Percentiles rank a stretch among this genome's conserved stretches.
phyloP scores from a whole-genome alignment of 2,329 filamentous ascomycete genomes.

The Fusarium illudens region DNA sequence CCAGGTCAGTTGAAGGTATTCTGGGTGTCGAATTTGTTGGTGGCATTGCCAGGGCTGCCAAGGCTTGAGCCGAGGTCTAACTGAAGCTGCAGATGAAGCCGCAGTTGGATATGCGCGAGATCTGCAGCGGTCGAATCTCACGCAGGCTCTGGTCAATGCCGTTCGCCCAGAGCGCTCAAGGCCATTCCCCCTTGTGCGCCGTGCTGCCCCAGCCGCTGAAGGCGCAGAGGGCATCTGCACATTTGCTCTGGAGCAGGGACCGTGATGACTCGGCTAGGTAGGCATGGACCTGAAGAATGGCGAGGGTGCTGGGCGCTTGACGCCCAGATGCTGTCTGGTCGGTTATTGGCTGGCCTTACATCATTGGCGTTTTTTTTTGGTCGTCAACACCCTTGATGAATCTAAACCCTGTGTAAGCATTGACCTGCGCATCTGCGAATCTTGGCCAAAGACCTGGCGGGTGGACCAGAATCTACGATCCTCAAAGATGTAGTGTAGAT shows the following conservation, averaged over 20 bases:
- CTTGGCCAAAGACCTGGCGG: background rate
- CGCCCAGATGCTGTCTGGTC: conserved; percentile 9
- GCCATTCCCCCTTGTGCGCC: background rate
- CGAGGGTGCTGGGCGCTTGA: background rate
- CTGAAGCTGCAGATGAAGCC: background rate
- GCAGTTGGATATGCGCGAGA: background rate
- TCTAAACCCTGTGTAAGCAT: conserved; percentile 18
- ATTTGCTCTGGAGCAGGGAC: background rate
- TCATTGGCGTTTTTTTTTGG: conserved; percentile 23
- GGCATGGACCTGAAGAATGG: background rate
- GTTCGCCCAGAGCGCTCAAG: background rate
- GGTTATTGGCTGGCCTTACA: conserved; percentile 32
- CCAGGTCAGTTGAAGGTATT: background rate
- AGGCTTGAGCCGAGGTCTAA: conserved; percentile 11
- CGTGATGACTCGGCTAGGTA: background rate
- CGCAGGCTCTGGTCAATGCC: background rate
- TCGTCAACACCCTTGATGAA: conserved; percentile 17
- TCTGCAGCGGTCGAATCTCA: background rate
- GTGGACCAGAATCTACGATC: background rate
- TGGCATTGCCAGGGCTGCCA: conserved; percentile 4
- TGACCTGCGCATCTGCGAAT: background rate
- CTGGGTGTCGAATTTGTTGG: background rate
- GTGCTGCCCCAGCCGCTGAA: conserved; percentile 5
- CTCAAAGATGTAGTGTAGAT: background rate
- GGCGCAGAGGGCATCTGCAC: background rate